Conservation (phyloP, 1,284 basidiomycete species). For the Xerocomus amazonicus region DNA sequence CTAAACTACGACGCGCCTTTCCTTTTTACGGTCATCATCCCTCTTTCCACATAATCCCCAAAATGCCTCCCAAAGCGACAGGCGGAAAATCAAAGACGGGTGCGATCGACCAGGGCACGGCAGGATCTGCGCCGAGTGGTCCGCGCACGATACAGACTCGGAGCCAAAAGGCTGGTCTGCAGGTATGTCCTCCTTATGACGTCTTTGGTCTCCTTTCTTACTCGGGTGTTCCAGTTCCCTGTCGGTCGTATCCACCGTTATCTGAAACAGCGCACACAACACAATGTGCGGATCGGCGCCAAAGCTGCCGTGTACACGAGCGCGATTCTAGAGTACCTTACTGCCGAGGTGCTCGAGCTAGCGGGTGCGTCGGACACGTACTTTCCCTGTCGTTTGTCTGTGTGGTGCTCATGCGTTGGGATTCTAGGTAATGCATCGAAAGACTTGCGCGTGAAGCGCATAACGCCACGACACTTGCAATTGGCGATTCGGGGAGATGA, state of each 20-base stretch:
- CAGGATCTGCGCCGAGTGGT: conserved; percentile 40
- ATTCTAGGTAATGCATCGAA: conserved; percentile 93
- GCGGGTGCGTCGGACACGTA: conserved; percentile 55
- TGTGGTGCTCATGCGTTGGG: neutral
- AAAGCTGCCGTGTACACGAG: conserved; percentile 93
- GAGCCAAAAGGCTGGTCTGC: conserved; percentile 80
- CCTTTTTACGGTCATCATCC: conserved; percentile 26
- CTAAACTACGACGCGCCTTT: conserved; percentile 32
- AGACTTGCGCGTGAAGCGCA: conserved; percentile 93
- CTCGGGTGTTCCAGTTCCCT: conserved; percentile 60
- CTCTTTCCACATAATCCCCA: neutral
- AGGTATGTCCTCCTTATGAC: conserved; percentile 49
- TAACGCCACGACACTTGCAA: conserved; percentile 91
- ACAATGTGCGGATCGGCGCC: conserved; percentile 90
- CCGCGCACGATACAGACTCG: conserved; percentile 58
- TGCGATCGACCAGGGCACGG: conserved; percentile 35
- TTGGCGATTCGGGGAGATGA: conserved; percentile 96
- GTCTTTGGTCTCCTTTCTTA: neutral
- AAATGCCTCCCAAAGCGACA: conserved; percentile 35
- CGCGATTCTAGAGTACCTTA: conserved; percentile 88
- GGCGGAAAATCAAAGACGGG: conserved; percentile 39
- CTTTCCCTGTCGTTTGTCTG: neutral
- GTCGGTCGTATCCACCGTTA: conserved; percentile 95
- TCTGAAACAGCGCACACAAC: conserved; percentile 88
- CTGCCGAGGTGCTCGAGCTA: conserved; percentile 86